phyloP scores from a whole-genome alignment of 139 green algal genomes.

The Tetraselmis chui region DNA sequence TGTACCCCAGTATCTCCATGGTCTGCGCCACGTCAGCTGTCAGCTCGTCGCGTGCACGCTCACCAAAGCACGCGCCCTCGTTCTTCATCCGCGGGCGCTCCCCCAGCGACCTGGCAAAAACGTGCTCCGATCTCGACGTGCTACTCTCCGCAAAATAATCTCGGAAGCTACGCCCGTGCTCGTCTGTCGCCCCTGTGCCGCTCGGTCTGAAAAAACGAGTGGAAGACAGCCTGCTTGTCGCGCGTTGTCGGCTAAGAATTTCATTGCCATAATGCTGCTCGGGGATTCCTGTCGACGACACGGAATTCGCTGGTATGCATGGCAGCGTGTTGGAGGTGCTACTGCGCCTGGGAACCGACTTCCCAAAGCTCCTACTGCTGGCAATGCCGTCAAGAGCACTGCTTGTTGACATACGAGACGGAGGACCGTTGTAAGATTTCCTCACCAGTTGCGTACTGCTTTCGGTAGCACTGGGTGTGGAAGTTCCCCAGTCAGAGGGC shows the following conservation, averaged over 20 bases:
- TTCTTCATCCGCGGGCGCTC: not conserved
- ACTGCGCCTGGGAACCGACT: too few species aligned
- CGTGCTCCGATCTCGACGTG: not conserved
- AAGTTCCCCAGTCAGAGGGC: too few species aligned
- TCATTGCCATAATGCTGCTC: not conserved
- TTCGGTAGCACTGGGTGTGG: too few species aligned
- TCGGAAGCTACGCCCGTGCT: not conserved
- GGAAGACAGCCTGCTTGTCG: too few species aligned
- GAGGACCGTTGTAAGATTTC: too few species aligned
- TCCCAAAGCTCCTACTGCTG: too few species aligned
- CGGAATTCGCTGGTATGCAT: too few species aligned
- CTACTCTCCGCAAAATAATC: not conserved
- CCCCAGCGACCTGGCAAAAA: not conserved
- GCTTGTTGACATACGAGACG: too few species aligned
- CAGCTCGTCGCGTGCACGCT: not conserved
- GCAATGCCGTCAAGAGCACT: too few species aligned
- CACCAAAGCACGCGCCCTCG: not conserved
- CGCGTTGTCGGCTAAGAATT: not conserved
- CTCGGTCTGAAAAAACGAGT: not conserved
- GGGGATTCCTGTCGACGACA: too few species aligned
- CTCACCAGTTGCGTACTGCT: too few species aligned
- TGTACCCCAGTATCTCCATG: not conserved
- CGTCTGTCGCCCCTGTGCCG: not conserved
- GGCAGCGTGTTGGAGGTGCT: too few species aligned
- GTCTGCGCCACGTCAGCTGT: not conserved